Evolutionary conservation across 2,329 filamentous ascomycete genomes (phyloP).

Genomic region (Colletotrichum incanum): DNA sequence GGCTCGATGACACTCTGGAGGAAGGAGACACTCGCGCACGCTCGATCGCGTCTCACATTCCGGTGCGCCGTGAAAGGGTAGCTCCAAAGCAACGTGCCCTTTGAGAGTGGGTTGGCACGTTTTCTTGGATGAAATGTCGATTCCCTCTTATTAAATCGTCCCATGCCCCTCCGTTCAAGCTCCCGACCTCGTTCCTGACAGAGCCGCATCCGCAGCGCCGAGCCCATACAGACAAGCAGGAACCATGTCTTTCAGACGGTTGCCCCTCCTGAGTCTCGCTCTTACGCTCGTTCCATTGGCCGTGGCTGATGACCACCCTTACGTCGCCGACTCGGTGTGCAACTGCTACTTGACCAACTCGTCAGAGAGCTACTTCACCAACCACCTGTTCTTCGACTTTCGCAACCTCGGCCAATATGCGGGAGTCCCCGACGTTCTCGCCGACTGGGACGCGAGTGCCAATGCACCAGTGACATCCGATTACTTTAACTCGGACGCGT

Average conservation of each 20-base stretch:
- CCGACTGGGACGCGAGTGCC: slow-evolving; percentile 48
- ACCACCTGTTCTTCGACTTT: slow-evolving; percentile 68
- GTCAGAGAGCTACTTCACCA: slow-evolving; percentile 60
- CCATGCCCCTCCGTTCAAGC: neutral
- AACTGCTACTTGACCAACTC: slow-evolving; percentile 66
- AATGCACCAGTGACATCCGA: slow-evolving; percentile 54
- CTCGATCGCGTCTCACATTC: slow-evolving; percentile 40
- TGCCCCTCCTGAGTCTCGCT: slow-evolving; percentile 45
- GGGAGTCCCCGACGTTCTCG: slow-evolving; percentile 52
- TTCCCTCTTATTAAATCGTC: slow-evolving; percentile 15
- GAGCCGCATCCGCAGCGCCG: slow-evolving; percentile 16
- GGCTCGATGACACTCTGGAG: slow-evolving; percentile 17
- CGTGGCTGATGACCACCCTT: slow-evolving; percentile 40
- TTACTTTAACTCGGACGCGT: slow-evolving; percentile 57
- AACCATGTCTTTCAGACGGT: slow-evolving; percentile 39
- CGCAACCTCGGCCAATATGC: slow-evolving; percentile 59
- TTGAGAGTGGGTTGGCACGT: neutral
- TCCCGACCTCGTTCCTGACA: neutral
- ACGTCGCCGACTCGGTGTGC: slow-evolving; percentile 56
- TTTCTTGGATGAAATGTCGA: neutral
- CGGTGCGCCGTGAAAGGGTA: slow-evolving; percentile 28
- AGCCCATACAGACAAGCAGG: slow-evolving; percentile 11
- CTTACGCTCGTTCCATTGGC: slow-evolving; percentile 24
- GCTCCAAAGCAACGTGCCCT: slow-evolving; percentile 14
- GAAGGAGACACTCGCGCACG: slow-evolving; percentile 13